Base-by-base conservation (phyloP, 257 asterid genomes). In the Cinchona pubescens region DNA sequence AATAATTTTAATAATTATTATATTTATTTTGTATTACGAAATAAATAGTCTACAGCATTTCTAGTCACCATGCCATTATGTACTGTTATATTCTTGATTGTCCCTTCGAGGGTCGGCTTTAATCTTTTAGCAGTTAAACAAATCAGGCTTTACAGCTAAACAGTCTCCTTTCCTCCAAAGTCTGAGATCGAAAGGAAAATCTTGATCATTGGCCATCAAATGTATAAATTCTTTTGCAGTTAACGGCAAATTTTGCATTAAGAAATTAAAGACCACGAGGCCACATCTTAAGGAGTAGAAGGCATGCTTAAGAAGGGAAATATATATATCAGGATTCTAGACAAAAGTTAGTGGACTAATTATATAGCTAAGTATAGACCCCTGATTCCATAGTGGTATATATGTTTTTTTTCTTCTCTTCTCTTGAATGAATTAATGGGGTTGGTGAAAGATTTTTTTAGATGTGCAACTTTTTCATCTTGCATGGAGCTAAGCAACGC, bases 261-360 rank as follows among this genome's bases (percentile, higher is more conserved):
- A 18, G 34, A 15, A 32, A n/a, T n/a, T n/a, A n/a, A 40, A 5
- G 60, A 56, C 21, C 34, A 11, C 18, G 25, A 42, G 75, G 46
- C 92, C 94, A 38, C 67, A 80, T 82, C 81, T 73, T 79, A 30
- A 37, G 94, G 92, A 87, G 83, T 78, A 65, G 25, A 48, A 49
- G 62, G 45, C 40, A 68, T 56, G 56, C 61, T 29, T 38, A 37
- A 13, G 43, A 45, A 37, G 49, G 56, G 67, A 75, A 34, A 82
- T 69, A 23, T 25, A 53, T 63, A 32, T 56, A 65, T 78, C 67
- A 77, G 63, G 34, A 60, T 34, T 65, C 70, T 25, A 69, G 76
- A 78, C 83, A 76, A 77, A 65, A 56, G 35, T 9, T 68, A 71
- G 81, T 84, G 85, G 90, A 73, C 79, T 61, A 12, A 49, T 58